phyloP scores from a whole-genome alignment of 192 early-diverging fungal species.

The Gonapodya sp. region DNA sequence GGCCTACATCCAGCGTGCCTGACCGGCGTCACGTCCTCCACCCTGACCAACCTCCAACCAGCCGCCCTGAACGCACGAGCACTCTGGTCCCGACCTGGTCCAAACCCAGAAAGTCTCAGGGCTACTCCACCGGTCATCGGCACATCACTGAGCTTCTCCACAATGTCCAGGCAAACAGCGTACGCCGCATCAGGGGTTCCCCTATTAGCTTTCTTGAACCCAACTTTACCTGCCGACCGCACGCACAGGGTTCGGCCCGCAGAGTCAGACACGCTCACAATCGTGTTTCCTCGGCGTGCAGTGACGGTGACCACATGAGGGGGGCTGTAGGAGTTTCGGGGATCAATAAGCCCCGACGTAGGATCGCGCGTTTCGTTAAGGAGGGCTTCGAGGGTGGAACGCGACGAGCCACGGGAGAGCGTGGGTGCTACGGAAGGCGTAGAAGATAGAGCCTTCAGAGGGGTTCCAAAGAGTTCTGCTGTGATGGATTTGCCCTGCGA shows the following conservation, averaged over 20 bases:
- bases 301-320: neutral
- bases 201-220: slow-evolving; percentile 5
- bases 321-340: neutral
- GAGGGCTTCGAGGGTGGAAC: neutral
- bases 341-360: neutral
- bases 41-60: neutral
- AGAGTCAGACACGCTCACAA: neutral
- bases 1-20: neutral
- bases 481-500: neutral
- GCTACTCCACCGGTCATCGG: neutral
- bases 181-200: neutral
- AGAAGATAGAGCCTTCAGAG: neutral
- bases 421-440: neutral
- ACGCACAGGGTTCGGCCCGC: neutral
- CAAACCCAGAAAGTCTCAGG: neutral
- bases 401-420: neutral
- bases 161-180: neutral
- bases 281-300: neutral
- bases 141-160: neutral
- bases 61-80: neutral
- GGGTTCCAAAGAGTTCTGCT: neutral
- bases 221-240: neutral
- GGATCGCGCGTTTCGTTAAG: neutral
- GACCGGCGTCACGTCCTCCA: slow-evolving; percentile 1
- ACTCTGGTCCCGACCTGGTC: neutral